A percentile compares a stretch with the other conserved stretches of the same genome.
Conservation (phyloP, 2,329 filamentous ascomycete species). For the Fusarium pseudonygamai region DNA sequence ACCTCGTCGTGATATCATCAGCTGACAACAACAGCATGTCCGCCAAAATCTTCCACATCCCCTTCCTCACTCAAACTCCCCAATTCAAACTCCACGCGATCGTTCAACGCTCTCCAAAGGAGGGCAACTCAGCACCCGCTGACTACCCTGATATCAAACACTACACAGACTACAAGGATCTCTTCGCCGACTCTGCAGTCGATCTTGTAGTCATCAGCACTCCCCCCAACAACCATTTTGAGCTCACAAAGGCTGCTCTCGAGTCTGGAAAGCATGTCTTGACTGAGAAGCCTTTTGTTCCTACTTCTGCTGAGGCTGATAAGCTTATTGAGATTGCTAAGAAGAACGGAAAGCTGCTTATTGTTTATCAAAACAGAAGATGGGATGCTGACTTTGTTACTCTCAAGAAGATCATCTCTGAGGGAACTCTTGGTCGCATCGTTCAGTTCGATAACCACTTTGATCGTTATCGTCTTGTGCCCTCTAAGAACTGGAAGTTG, state of each 20-base stretch:
- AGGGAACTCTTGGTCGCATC: slow-evolving; percentile 72
- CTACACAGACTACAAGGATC: slow-evolving; percentile 68
- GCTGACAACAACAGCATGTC: slow-evolving; percentile 56
- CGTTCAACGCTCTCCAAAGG: slow-evolving; percentile 75
- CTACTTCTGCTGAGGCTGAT: slow-evolving; percentile 73
- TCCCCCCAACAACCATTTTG: slow-evolving; percentile 76
- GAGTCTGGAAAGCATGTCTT: slow-evolving; percentile 80
- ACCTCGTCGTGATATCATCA: slow-evolving; percentile 5
- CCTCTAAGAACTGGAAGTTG: slow-evolving; percentile 74
- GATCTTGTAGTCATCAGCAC: slow-evolving; percentile 78
- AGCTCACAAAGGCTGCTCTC: slow-evolving; percentile 70
- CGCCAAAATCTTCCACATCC: slow-evolving; percentile 87
- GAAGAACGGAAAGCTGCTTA: slow-evolving; percentile 62
- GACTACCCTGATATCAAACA: slow-evolving; percentile 74
- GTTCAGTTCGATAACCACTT: slow-evolving; percentile 84
- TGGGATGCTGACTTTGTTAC: slow-evolving; percentile 83
- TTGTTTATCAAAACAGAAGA: slow-evolving; percentile 80
- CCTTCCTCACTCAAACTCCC: slow-evolving; percentile 73
- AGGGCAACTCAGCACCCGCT: slow-evolving; percentile 71
- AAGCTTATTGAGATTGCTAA: slow-evolving; percentile 67
- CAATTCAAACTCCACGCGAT: slow-evolving; percentile 76
- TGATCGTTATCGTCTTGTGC: slow-evolving; percentile 73
- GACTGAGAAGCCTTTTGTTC: slow-evolving; percentile 85
- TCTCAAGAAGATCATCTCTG: slow-evolving; percentile 68
- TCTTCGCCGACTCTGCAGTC: slow-evolving; percentile 72